These are phyloP conservation scores for Malassezia sympodialis DNA, from an alignment of 1,284 basidiomycete genomes.

Conservation along the genomic window DNA sequence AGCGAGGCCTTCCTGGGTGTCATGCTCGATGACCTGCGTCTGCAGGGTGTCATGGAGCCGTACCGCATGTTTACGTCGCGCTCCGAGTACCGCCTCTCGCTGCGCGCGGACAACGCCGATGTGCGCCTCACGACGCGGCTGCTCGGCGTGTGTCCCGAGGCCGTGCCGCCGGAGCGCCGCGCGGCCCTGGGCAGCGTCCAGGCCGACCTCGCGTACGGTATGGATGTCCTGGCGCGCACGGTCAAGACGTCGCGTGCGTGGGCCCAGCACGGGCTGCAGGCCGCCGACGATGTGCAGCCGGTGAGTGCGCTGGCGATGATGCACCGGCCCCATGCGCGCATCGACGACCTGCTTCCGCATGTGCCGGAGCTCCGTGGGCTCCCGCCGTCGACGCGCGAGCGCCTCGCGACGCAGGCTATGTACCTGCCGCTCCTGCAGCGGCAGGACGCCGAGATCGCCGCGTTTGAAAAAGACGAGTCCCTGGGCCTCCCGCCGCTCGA, in stretches of 20 bases:
- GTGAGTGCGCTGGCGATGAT: constrained; percentile 65
- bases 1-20: constrained; percentile 76
- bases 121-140: constrained; percentile 57
- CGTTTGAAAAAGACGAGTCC: constrained; percentile 67
- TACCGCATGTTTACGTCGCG: constrained; percentile 87
- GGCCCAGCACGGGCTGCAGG: constrained; percentile 40
- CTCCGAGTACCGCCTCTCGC: constrained; percentile 75
- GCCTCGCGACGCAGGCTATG: constrained; percentile 58
- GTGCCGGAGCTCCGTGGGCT: constrained; percentile 57
- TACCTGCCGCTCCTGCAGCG: constrained; percentile 55
- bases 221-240: constrained; percentile 52
- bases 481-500: constrained; percentile 64
- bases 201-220: constrained; percentile 54
- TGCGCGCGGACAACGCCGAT: constrained; percentile 80
- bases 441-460: constrained; percentile 65
- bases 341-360: constrained; percentile 51
- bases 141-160: constrained; percentile 55
- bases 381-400: constrained; percentile 55
- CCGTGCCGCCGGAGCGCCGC: constrained; percentile 57
- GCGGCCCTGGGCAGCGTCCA: constrained; percentile 52
- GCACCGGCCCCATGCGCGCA: constrained; percentile 57
- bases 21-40: constrained; percentile 77
- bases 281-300: constrained; percentile 38
- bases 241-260: constrained; percentile 45
- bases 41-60: constrained; percentile 73